Base-by-base conservation (phyloP, 371 early-diverging fungal species). In the Smittium mucronatum region DNA sequence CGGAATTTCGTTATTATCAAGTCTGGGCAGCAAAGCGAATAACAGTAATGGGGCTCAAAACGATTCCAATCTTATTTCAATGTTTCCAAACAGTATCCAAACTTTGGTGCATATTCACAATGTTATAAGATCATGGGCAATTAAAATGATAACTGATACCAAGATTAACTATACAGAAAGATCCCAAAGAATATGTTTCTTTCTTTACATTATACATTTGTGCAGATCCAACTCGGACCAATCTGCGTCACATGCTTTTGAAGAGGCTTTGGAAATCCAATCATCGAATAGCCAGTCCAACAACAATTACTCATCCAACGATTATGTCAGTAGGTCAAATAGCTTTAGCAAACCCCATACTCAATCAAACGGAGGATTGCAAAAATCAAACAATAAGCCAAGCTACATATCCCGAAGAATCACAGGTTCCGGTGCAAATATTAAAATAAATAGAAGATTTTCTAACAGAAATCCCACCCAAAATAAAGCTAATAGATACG, bases 121-220 rank as follows among this genome's bases (percentile, higher is more conserved):
- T 70, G 78, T 82, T 32, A 86, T 91, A 58, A 85, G 89, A 16
- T 84, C 84, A 26, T 91, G 90, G 90, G 85, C 85, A 11, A 87
- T 88, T 36, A 72, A 80, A 1, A 87, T 89, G 71, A 79, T 90
- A 35, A 74, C 86, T 0, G 76, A 81, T 2, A 75, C 79, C 0
- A 70, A 75, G 0, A 78, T 88, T 57, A 73, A 84, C 57, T 70
- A 81, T 58, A 74, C 82, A 8, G 78, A 77, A 64, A 82, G 91
- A 2, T 79, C 84, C 0, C 73, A 75, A 0, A 81, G 88, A 17
- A 84, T 90, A 34, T 83, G 86, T 68, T 84, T 81, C 72, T 84
- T 89, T 64, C 66, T 90, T 57, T 78, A 86, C 8, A 79, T 88
- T 34, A 74, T 89, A 21, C 68, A 80, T 8, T 67, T 81, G 31